phyloP scores from a whole-genome alignment of 352 stramenopile species.

The Paralagenidium karlingii region DNA sequence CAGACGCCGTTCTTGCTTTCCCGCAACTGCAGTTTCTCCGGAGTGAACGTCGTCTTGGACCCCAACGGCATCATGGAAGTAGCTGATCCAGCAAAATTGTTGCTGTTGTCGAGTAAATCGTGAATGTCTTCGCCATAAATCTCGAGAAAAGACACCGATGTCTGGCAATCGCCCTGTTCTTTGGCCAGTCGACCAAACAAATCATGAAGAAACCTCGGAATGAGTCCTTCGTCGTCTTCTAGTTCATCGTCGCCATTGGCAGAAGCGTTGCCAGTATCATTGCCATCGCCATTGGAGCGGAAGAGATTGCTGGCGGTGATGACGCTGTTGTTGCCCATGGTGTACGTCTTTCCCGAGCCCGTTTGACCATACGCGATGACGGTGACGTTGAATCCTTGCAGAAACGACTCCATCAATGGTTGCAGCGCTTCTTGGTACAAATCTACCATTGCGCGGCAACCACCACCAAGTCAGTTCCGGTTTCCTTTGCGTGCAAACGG shows the following conservation, averaged over 20 bases:
- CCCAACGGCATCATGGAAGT: too few species aligned
- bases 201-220: constrained; percentile 75
- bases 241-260: constrained; percentile 10
- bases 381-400: constrained; percentile 84
- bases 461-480: too few species aligned
- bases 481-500: too few species aligned
- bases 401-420: constrained; percentile 69
- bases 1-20: constrained; percentile 61
- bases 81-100: constrained; percentile 17
- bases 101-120: constrained; percentile 71
- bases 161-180: constrained; percentile 10
- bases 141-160: constrained; percentile 88
- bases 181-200: constrained; percentile 44
- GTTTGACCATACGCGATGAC: constrained; percentile 82
- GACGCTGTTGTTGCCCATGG: constrained; percentile 61
- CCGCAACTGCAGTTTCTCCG: constrained; percentile 50
- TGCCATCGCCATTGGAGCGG: background rate
- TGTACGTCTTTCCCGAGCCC: constrained; percentile 75
- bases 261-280: background rate
- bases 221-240: constrained; percentile 54
- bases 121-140: constrained; percentile 97
- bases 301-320: constrained; percentile 2
- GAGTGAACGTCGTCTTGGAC: too few species aligned
- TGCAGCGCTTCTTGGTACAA: constrained; percentile 62
- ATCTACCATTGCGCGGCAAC: too few species aligned